Percentiles rank a stretch among this genome's conserved stretches.
Evolutionary conservation across 257 asterid species (phyloP).

Genomic region (Ilex aquifolium): DNA sequence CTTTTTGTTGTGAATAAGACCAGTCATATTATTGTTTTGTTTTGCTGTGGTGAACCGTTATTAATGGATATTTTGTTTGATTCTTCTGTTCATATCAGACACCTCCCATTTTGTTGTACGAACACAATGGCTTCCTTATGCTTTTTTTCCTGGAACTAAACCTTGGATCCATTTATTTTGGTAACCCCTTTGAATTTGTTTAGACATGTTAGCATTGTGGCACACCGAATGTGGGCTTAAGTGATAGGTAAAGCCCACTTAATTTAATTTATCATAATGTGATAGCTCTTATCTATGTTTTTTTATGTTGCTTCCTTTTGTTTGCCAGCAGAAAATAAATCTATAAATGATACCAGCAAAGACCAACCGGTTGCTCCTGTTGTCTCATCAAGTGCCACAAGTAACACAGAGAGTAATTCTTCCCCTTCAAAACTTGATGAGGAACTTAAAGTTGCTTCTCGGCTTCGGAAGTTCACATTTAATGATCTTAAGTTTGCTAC

Average conservation of each 20-base stretch:
- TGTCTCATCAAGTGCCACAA: slow-evolving; percentile 62
- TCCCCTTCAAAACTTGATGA: slow-evolving; percentile 76
- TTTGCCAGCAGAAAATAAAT: slow-evolving; percentile 52
- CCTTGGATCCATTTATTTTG: too few species aligned
- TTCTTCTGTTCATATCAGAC: too few species aligned
- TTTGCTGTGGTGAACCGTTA: too few species aligned
- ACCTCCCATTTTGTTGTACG: too few species aligned
- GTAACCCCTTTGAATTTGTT: too few species aligned
- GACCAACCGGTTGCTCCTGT: slow-evolving; percentile 61
- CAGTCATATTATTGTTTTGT: too few species aligned
- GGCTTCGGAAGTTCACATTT: slow-evolving; percentile 79
- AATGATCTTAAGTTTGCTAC: slow-evolving; percentile 89
- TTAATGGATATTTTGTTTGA: too few species aligned
- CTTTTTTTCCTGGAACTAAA: too few species aligned
- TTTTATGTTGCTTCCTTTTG: slow-evolving; percentile 21
- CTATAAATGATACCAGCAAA: slow-evolving; percentile 53
- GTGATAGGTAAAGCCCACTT: background rate
- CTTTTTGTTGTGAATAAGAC: too few species aligned
- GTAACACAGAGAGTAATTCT: slow-evolving; percentile 64
- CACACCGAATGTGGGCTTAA: too few species aligned
- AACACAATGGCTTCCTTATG: too few species aligned
- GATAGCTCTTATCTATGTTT: slow-evolving; percentile 2
- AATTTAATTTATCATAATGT: background rate
- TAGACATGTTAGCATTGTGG: too few species aligned
- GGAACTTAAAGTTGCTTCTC: slow-evolving; percentile 77